Base-by-base conservation (phyloP, 148 eudicot species). In the Heliosperma pusillum region DNA sequence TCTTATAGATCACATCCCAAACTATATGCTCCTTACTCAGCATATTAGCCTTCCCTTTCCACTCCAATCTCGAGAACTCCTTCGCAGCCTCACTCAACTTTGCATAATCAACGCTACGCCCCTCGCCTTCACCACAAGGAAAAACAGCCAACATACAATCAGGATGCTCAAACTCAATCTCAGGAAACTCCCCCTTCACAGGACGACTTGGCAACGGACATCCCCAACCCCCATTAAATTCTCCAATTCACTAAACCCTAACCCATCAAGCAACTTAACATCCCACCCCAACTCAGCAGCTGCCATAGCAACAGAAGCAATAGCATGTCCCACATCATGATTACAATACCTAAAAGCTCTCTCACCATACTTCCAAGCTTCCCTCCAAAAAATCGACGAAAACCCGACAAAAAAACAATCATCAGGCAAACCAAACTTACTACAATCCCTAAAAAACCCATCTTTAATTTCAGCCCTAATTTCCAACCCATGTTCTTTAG, bases 321-420 rank as follows among this genome's bases (percentile, higher is more conserved):
- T 84, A 10, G 97, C 98, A 70, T 94, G 97, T 3, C 98, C 98
- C 71, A 91, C 89, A 72, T 94, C 98, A 75, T 91, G 98, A 82
- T 94, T 94, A 76, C 98, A 94, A 78, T 94, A 90, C 90, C 98
- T 85, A 84, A 90, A 91, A 27, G 88, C 97, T 83, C 97, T 85
- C 74, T 94, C 98, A 4, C 98, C 98, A 76, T 94, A 94, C 77
- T 91, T 91, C 98, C 97, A 94, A 47, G 97, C 93, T 73, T 94
- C 98, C 73, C 97, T 85, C 98, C 97, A 91, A 76, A 91, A 91
- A 83, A 94, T 83, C 3, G 96, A 94, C 1, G 96, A 85, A 57
- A 94, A 68, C 45, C 98, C 98, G n/a, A 94, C 63, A 69, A 94
- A 78, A 67, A 94, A 88, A 70, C 88, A 87, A 67, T 75, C 84